Base-by-base conservation (phyloP, 345 rosid genomes). In the Syzygium oleosum region DNA sequence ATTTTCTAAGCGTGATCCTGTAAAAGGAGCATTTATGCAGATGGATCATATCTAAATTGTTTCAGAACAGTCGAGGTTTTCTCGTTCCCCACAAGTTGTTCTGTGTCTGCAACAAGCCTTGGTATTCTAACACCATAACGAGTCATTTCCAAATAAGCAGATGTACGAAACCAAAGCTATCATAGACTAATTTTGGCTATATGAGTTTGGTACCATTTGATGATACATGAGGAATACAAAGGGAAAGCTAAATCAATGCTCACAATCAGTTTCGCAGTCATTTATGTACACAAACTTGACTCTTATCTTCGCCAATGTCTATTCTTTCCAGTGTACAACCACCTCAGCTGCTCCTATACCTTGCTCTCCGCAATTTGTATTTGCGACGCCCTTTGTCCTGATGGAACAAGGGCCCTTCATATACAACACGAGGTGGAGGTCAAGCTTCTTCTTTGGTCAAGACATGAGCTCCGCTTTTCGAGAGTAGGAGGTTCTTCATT, bases 401-500 rank as follows among this genome's bases (percentile, higher is more conserved):
- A 38, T 27, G 83, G 5, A 73, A 73, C 15, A 38, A 73, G 80
- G 49, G 9, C 41, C 49, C 79, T 68, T 19, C 27, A 9, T 9
- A 34, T 19, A 38, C 27, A 38, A 19, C 49, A 21, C 23, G 49
- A 38, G 49, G 83, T 73, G 49, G 21, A 38, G 83, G 49, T 68
- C 65, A 89, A 84, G 86, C 86, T 52, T 91, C 89, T 41, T 91
- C 93, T 88, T 86, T 92, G 83, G 89, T 86, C 65, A 91, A 29
- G 61, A 91, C 89, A 88, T 77, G 93, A 88, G 92, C 94, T 91
- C 94, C 94, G 79, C 98, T 96, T 92, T 93, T 96, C 2, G 95
- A 94, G 68, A 93, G 96, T 51, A 97, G 92, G 88, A 97, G 93
- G 90, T 96, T 97, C 88, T 94, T 96, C 92, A 97, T 95, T 85